Evolutionary conservation across 2,329 filamentous ascomycete species (phyloP), one percentile per base, ranked within the genome.

Genomic region (Penicillium concentricum): DNA sequence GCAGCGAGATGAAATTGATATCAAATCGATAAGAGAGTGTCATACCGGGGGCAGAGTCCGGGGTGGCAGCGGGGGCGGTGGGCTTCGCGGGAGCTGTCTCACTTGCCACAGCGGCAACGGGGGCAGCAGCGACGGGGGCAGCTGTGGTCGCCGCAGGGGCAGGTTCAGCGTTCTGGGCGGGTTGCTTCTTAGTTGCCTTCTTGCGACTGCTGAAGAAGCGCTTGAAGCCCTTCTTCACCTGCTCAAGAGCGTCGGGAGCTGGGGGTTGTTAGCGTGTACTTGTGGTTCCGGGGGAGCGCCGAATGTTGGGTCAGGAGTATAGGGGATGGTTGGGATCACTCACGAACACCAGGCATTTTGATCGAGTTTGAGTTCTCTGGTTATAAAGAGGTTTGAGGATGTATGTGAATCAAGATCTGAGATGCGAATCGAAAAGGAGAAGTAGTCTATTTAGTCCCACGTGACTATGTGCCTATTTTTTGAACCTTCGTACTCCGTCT

Each of bases 341-440:
- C 16, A 56, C 54, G 54, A 52, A 56, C 54, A 52, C 54, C 54
- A 52, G 54, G 54, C 54, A 56, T 56, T n/a, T 52, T 52, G 35
- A 41, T 26, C 15, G 13, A n/a, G 9, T 18, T 51, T 35, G 20
- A 34, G 28, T 26, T 26, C 16, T 8, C 16, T 8, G 28, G 24
- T 8, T 10, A 35, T 10, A 18, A 2, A 3, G 20, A 13, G 4
- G 6, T 18, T 18, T 51, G 30, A 28, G 28, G 28, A 51, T 51
- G 20, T 13, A 51, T 24, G 34, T 9, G 22, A 43, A 34, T 24
- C 26, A 44, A 18, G 8, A 44, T 28, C 24, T 22, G 39, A 15
- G 49, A 30, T 50, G n/a, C 37, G 16, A 51, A 51, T 37, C 16
- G 49, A 51, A 51, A 51, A 51, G 49, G 20, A 51, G 49, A 26